A percentile compares a stretch with the other conserved stretches of the same genome.
Evolutionary conservation across 2,329 filamentous ascomycete species (phyloP).

Genomic region (Fusarium sambucinum): DNA sequence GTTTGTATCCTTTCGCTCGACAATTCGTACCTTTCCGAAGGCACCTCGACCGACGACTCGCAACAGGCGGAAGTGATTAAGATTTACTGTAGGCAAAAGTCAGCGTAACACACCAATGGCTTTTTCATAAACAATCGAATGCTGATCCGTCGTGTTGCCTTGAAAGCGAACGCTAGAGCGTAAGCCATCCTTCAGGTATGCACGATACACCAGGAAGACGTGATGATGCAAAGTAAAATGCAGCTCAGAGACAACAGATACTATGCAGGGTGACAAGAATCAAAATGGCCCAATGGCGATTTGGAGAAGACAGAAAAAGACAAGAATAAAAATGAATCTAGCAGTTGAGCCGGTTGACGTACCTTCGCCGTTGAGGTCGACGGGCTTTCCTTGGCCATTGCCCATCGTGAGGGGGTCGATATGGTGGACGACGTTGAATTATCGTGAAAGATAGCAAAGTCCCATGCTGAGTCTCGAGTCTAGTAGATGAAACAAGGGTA

Average conservation of each 20-base stretch:
- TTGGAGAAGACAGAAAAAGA: constrained; percentile 5
- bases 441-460: constrained; percentile 48
- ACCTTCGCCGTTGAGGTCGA: constrained; percentile 95
- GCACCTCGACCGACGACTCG: constrained; percentile 97
- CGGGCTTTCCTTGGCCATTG: constrained; percentile 93
- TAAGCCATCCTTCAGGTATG: constrained; percentile 33
- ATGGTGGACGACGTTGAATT: constrained; percentile 48
- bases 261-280: constrained; percentile 22
- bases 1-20: constrained; percentile 95
- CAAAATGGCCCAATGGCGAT: constrained; percentile 14
- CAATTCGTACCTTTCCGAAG: constrained; percentile 98
- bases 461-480: constrained; percentile 48
- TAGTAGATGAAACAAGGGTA: constrained; percentile 40
- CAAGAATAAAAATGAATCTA: not conserved
- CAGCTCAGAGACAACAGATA: constrained; percentile 30
- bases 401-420: constrained; percentile 72
- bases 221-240: constrained; percentile 37
- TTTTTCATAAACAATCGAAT: not conserved
- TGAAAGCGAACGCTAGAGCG: not conserved
- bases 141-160: not conserved
- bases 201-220: constrained; percentile 43
- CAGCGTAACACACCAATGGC: constrained; percentile 1
- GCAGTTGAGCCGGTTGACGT: constrained; percentile 44
- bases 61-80: constrained; percentile 96
- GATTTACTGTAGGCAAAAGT: constrained; percentile 74